Percentiles rank a stretch among this genome's conserved stretches.
Conservation (phyloP, 2,329 filamentous ascomycete genomes). For the Nothopassalora personata region DNA sequence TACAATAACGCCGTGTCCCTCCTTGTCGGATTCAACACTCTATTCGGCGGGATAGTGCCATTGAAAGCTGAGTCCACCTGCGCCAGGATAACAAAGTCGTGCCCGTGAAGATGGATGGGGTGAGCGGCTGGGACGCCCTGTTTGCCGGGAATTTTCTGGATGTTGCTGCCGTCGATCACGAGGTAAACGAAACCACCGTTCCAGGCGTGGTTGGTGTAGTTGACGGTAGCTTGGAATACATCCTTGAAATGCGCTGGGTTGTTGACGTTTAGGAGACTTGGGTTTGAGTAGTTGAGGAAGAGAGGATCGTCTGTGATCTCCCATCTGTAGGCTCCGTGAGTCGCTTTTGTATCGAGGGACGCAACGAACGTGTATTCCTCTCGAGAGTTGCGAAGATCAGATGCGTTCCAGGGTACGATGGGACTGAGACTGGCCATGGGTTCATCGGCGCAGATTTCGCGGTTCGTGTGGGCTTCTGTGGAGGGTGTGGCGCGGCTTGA, state of each 20-base stretch:
- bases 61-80: conserved; percentile 21
- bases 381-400: conserved; percentile 12
- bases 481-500: conserved; percentile 12
- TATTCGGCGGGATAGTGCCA: conserved; percentile 27
- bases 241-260: conserved; percentile 16
- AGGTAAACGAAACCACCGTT: conserved; percentile 28
- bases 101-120: conserved; percentile 50
- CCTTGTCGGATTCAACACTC: conserved; percentile 40
- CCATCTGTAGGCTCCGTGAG: conserved; percentile 22
- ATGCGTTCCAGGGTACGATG: conserved; percentile 26
- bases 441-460: conserved; percentile 27
- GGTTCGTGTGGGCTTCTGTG: conserved; percentile 14
- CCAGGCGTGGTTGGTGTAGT: conserved; percentile 17
- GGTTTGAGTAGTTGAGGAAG: conserved; percentile 25
- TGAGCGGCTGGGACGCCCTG: conserved; percentile 21
- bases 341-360: conserved; percentile 8
- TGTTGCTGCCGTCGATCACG: conserved; percentile 23
- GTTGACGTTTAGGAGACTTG: conserved; percentile 25
- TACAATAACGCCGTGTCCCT: conserved; percentile 46
- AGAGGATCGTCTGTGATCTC: conserved; percentile 24
- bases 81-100: conserved; percentile 30
- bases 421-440: conserved; percentile 23
- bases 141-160: conserved; percentile 10
- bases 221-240: conserved; percentile 5
- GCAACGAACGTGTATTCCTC: conserved; percentile 24